Base-by-base conservation (phyloP, 2,329 filamentous ascomycete species). In the Cladobotryum mycophilum region DNA sequence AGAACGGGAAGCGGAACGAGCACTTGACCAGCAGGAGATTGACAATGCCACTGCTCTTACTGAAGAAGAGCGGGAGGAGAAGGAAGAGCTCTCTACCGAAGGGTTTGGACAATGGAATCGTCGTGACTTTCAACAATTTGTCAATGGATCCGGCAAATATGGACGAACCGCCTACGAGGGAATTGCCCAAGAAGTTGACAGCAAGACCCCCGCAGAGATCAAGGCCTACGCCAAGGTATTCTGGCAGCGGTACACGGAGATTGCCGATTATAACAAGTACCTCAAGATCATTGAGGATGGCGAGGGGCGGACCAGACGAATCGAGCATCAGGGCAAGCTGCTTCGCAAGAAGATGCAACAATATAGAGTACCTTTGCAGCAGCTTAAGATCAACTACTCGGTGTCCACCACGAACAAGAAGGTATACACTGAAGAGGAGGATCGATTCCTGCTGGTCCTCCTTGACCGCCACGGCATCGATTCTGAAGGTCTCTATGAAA, bases 361-460 rank as follows among this genome's bases (percentile, higher is more conserved):
- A 76, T 97, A 96, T 67, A 87, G 93, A n/a, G 92, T 97, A 45
- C 95, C 93, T 20, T 79, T 99, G 14, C 93, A 99, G 68, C 93
- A 99, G 70, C 83, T 99, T 63, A 96, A 96, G 76, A 90, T 99
- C 74, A 97, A 96, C 72, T 99, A 99, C 70, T 96, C 91, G 0
- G 93, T 99, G 25, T 96, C 90, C 6, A 99, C 93, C 2, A 99
- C 95, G 9, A 99, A 99, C 80, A 99, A 99, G 76, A 99, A 99
- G 74, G 91, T 99, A 1, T 99, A 99, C 67, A 97, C 91, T 0
- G 95, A 99, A 66, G 93, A 99, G 65, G 93, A 99, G 68, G 93
- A 99, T 65, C 83, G 93, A 3, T 99, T 99, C 71, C 71, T 99
- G 47, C 78, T 99, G 34, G 92, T 99, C 45, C 86, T 96, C 71